phyloP scores from a whole-genome alignment of 768 basidiomycete genomes.

The Pleurotus cornucopiae region DNA sequence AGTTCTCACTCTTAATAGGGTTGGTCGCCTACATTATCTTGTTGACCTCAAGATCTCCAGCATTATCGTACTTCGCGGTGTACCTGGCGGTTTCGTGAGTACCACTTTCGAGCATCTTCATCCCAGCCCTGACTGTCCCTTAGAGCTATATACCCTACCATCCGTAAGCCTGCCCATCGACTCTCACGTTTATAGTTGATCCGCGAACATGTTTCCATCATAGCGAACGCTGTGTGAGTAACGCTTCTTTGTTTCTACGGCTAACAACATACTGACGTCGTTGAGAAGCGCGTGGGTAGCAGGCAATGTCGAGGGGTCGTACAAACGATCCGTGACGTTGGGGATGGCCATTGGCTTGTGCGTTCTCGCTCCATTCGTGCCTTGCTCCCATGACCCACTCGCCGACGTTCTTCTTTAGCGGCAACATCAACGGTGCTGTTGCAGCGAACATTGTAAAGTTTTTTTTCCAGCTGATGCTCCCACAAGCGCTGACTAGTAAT shows the following conservation, averaged over 20 bases:
- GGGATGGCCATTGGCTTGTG: constrained; percentile 62
- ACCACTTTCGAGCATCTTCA: background rate
- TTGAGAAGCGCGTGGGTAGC: constrained; percentile 62
- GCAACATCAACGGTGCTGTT: constrained; percentile 68
- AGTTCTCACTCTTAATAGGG: constrained; percentile 21
- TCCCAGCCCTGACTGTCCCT: background rate
- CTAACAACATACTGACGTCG: background rate
- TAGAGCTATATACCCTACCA: constrained; percentile 49
- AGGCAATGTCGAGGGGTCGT: constrained; percentile 68
- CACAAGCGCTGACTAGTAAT: background rate
- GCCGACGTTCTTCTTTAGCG: constrained; percentile 24
- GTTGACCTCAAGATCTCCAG: constrained; percentile 53
- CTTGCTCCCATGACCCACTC: background rate
- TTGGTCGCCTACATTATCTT: constrained; percentile 65
- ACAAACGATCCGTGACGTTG: constrained; percentile 67
- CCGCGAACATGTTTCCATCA: background rate
- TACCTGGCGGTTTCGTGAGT: constrained; percentile 69
- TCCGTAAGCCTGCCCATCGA: constrained; percentile 31
- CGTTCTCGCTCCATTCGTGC: background rate
- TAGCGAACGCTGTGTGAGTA: constrained; percentile 50
- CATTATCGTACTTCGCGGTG: constrained; percentile 68
- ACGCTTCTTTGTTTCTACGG: background rate
- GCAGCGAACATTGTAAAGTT: constrained; percentile 58
- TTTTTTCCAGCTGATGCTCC: background rate
- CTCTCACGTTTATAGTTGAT: too few relatives aligned